Evolutionary conservation across 306 rosid species (phyloP), one percentile per base, ranked within the genome.

Genomic region (Cucurbita moschata): DNA sequence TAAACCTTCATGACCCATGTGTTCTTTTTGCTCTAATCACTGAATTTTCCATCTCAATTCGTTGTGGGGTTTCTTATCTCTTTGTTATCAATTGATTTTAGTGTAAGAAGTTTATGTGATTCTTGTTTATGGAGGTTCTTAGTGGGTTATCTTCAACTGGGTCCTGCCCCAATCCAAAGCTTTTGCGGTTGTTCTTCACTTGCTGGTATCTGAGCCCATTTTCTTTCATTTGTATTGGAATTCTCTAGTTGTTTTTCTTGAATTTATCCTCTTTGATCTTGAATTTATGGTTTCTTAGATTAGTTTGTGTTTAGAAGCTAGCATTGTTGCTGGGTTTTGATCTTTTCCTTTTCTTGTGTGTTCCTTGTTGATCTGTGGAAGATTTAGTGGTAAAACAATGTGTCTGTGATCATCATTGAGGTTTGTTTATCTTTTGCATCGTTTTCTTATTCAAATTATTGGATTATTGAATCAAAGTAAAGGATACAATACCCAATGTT

Each of bases 321-420:
- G n/a, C 60, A 65, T 77, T 37, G 61, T 72, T 72, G 76, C 78
- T 66, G 71, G 75, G 73, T 16, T 76, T 72, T 88, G 83, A 82
- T 82, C 75, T 77, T 81, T 53, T 59, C 74, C 21, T 16, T 49
- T 47, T 49, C 19, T 44, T 13, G 11, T 0, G 72, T 68, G 70
- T 59, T 76, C 8, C 64, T 78, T 71, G 49, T 44, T 55, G 86
- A 78, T 84, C 79, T 80, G 66, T 59, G 71, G 39, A 47, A 74
- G 76, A 71, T 40, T 76, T 37, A n/a, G 72, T 38, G 73, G 75
- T 62, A 60, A 38, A 74, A 59, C 52, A 26, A 65, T 30, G 26
- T 49, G 0, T 26, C 8, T 49, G 50, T 50, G 14, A 70, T 44
- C 59, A 49, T 83, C 71, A 51, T 53, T 65, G 60, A 56, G 74